phyloP scores from a whole-genome alignment of 2,329 filamentous ascomycete genomes.

The Exophiala xenobiotica region DNA sequence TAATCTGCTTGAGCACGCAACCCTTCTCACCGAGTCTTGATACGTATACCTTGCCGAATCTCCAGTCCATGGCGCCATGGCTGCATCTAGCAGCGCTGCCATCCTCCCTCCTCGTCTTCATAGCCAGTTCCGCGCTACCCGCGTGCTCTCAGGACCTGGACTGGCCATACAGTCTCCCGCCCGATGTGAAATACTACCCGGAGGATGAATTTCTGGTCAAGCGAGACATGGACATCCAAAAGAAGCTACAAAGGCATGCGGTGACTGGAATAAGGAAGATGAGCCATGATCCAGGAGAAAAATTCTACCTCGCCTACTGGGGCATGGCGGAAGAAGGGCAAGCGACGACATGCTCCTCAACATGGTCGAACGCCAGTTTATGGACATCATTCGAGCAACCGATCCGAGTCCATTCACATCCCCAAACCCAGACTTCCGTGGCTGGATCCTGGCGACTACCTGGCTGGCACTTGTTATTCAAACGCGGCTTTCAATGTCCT shows the following conservation, averaged over 20 bases:
- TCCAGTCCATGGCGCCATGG: constrained; percentile 20
- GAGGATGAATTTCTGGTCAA: constrained; percentile 30
- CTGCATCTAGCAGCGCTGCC: constrained; percentile 17
- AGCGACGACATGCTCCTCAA: constrained; percentile 8
- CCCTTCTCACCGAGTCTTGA: not conserved
- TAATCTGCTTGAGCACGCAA: not conserved
- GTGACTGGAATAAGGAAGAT: constrained; percentile 44
- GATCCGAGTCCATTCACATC: constrained; percentile 10
- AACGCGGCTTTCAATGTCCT: constrained; percentile 58
- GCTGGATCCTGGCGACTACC: constrained; percentile 5
- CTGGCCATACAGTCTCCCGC: constrained; percentile 30
- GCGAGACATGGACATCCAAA: constrained; percentile 34
- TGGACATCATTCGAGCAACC: constrained; percentile 15
- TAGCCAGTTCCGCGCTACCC: constrained; percentile 3
- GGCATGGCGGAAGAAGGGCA: constrained; percentile 32
- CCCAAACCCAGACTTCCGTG: constrained; percentile 7
- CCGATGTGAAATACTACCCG: constrained; percentile 31
- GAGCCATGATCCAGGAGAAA: constrained; percentile 47
- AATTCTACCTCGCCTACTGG: constrained; percentile 51
- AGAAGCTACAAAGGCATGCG: constrained; percentile 32
- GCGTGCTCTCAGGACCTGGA: constrained; percentile 12
- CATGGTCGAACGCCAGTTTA: constrained; percentile 6
- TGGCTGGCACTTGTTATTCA: constrained; percentile 21
- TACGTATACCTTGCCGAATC: not conserved
- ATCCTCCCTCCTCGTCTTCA: constrained; percentile 18